phyloP scores from a whole-genome alignment of 306 rosid species.

The Gleditsia sinensis region DNA sequence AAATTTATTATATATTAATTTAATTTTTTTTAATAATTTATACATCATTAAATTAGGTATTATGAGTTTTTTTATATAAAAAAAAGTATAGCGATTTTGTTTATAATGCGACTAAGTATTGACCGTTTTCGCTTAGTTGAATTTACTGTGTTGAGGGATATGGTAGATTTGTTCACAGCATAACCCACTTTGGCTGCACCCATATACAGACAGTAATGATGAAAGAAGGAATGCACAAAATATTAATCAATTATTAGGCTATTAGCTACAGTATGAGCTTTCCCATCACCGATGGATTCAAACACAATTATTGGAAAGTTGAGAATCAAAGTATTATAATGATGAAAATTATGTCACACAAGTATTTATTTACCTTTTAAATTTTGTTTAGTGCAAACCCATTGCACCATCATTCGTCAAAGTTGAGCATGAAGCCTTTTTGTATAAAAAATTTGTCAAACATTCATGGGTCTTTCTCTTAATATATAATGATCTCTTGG shows the following conservation, averaged over 20 bases:
- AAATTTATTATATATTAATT: too few species aligned
- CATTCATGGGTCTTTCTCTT: neutral
- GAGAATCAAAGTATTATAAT: neutral
- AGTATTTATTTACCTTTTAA: neutral
- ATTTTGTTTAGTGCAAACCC: too few species aligned
- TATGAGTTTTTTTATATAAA: too few species aligned
- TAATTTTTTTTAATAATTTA: too few species aligned
- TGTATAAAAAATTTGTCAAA: neutral
- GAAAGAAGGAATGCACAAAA: neutral
- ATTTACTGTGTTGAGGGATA: too few species aligned
- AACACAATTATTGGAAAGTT: neutral
- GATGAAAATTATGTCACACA: neutral
- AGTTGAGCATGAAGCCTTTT: too few species aligned
- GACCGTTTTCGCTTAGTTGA: neutral
- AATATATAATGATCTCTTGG: too few species aligned
- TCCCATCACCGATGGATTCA: neutral
- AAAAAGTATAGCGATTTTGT: too few species aligned
- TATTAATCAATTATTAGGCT: neutral
- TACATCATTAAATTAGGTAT: too few species aligned
- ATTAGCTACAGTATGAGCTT: neutral
- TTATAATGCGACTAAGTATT: neutral
- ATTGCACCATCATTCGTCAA: too few species aligned
- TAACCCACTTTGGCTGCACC: neutral
- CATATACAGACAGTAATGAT: neutral
- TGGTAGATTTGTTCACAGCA: too few species aligned